Evolutionary conservation across 2,329 filamentous ascomycete genomes (phyloP).

Genomic region (Trichoderma atrobrunneum): DNA sequence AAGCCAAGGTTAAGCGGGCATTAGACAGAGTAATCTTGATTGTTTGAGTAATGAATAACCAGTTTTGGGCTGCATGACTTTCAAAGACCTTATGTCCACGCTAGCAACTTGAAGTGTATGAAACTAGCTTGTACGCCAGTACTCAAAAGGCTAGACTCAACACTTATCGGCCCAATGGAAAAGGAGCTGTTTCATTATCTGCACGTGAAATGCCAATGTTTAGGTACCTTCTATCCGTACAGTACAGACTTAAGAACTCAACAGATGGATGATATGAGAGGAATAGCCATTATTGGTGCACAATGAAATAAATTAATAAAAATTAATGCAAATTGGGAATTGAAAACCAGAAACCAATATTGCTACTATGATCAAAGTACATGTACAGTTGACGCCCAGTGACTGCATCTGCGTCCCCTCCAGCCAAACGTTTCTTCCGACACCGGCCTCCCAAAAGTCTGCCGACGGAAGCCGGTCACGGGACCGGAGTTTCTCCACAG

Average conservation of each 20-base stretch:
- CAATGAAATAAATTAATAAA: too few relatives aligned
- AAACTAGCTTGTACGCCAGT: background rate
- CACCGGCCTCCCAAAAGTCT: background rate
- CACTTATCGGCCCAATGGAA: background rate
- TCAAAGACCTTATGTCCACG: background rate
- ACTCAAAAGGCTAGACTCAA: background rate
- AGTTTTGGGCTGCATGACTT: background rate
- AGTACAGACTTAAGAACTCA: background rate
- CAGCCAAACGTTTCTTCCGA: background rate
- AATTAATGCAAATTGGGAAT: background rate
- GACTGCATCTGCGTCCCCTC: background rate
- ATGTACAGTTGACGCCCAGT: background rate
- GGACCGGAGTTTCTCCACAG: conserved; percentile 12
- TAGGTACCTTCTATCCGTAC: background rate
- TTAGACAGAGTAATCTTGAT: background rate
- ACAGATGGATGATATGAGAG: background rate
- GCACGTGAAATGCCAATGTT: background rate
- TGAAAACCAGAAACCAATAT: background rate
- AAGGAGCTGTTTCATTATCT: background rate
- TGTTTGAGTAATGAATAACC: background rate
- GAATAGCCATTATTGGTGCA: background rate
- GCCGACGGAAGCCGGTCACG: conserved; percentile 18
- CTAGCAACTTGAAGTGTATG: background rate
- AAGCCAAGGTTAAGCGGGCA: background rate
- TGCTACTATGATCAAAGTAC: background rate